Evolutionary conservation across 441 rosid species (phyloP).

Genomic region (Brassica hybrid): DNA sequence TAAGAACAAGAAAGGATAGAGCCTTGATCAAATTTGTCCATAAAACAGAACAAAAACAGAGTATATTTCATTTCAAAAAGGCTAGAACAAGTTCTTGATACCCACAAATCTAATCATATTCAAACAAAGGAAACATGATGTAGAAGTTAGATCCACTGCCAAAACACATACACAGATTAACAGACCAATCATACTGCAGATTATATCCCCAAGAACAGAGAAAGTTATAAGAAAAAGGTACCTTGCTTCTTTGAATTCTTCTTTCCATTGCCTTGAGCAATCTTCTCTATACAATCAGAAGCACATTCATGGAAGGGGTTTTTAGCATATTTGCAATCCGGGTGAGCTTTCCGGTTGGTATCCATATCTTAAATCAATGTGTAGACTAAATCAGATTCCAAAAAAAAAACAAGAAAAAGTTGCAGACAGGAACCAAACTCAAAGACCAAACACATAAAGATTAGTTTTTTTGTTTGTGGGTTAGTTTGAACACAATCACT

Average conservation of each 20-base stretch:
- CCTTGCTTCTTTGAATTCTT: slow-evolving; percentile 65
- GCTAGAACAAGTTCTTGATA: slow-evolving; percentile 18
- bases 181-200: slow-evolving; percentile 3
- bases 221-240: slow-evolving; percentile 36
- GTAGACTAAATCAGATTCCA: slow-evolving; percentile 17
- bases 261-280: slow-evolving; percentile 54
- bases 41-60: slow-evolving; percentile 4
- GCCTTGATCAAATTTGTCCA: neutral
- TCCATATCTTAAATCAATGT: slow-evolving; percentile 35
- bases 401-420: slow-evolving; percentile 3
- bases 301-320: slow-evolving; percentile 93
- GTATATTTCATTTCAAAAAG: slow-evolving; percentile 27
- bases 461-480: neutral
- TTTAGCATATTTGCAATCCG: slow-evolving; percentile 61
- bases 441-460: slow-evolving; percentile 6
- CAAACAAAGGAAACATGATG: neutral
- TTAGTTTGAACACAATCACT: slow-evolving; percentile 17
- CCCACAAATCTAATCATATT: neutral
- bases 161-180: slow-evolving; percentile 11
- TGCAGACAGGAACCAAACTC: slow-evolving; percentile 15
- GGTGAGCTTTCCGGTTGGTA: slow-evolving; percentile 55
- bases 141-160: neutral
- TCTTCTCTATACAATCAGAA: slow-evolving; percentile 64
- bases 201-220: slow-evolving; percentile 11
- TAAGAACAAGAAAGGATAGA: slow-evolving; percentile 22